Conservation (phyloP, 345 rosid species). For the Erysimum cheiranthoides region DNA sequence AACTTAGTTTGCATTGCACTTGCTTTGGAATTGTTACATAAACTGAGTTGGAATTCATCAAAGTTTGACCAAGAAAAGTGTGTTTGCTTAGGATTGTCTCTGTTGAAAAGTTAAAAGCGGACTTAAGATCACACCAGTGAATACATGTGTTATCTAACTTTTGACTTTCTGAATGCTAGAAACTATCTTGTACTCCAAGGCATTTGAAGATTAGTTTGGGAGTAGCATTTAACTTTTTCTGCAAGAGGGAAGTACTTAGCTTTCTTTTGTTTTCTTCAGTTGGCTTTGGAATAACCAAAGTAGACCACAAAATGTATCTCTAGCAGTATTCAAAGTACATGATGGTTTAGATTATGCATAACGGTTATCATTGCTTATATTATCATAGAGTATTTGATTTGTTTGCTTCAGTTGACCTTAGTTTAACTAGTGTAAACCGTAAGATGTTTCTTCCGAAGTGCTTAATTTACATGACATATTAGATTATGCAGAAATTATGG, state of each 20-base stretch:
- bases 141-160: not conserved
- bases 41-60: not conserved
- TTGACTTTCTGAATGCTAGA: not conserved
- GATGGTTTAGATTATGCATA: too few relatives aligned
- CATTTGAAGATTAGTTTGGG: slow-evolving; percentile 7
- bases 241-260: not conserved
- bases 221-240: not conserved
- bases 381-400: not conserved
- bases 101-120: not conserved
- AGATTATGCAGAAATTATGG: not conserved
- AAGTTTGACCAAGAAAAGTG: slow-evolving; percentile 3
- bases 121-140: too few relatives aligned
- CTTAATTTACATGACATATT: not conserved
- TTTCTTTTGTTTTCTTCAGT: not conserved
- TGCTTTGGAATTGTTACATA: not conserved
- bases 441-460: not conserved
- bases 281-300: not conserved
- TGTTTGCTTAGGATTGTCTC: not conserved
- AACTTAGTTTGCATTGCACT: not conserved
- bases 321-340: too few relatives aligned
- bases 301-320: not conserved
- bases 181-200: not conserved
- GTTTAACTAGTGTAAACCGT: not conserved
- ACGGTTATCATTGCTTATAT: too few relatives aligned
- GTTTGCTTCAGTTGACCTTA: not conserved